These are phyloP conservation scores for Alternaria postmessia DNA, from an alignment of 2,329 filamentous ascomycete species.

Conservation along the genomic window DNA sequence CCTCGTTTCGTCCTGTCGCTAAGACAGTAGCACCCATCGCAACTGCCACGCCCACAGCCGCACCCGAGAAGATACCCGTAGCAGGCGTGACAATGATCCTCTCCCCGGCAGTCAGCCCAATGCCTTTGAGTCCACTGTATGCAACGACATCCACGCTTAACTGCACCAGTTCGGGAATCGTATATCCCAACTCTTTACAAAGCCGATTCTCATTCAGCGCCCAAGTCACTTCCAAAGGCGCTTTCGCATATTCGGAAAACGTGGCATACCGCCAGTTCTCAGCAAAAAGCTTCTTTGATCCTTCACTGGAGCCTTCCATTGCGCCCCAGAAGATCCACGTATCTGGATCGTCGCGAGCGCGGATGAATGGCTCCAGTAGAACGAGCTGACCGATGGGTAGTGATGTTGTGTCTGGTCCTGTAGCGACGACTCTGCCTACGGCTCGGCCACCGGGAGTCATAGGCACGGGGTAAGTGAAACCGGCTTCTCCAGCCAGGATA, in stretches of 20 bases:
- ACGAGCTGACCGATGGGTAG: slow-evolving; percentile 50
- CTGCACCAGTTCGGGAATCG: background rate
- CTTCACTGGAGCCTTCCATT: slow-evolving; percentile 34
- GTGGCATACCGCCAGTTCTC: slow-evolving; percentile 49
- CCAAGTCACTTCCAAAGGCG: slow-evolving; percentile 49
- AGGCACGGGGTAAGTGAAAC: slow-evolving; percentile 12
- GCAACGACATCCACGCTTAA: background rate
- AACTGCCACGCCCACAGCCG: background rate
- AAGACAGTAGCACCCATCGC: slow-evolving; percentile 3
- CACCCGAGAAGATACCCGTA: slow-evolving; percentile 6
- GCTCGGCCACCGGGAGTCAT: slow-evolving; percentile 7
- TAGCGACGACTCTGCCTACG: slow-evolving; percentile 39
- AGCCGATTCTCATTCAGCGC: slow-evolving; percentile 45
- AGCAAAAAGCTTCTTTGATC: slow-evolving; percentile 30
- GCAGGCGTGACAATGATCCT: slow-evolving; percentile 9
- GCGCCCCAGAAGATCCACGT: slow-evolving; percentile 38
- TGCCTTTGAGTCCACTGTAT: slow-evolving; percentile 4
- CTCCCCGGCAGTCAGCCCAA: slow-evolving; percentile 7
- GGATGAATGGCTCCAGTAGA: slow-evolving; percentile 45
- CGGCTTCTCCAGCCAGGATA: slow-evolving; percentile 12
- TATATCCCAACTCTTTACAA: slow-evolving; percentile 37
- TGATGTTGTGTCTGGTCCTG: slow-evolving; percentile 29
- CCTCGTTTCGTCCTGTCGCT: background rate
- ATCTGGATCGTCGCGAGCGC: slow-evolving; percentile 46
- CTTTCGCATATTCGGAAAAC: slow-evolving; percentile 45